Percentiles rank a stretch among this genome's conserved stretches.
phyloP scores from a whole-genome alignment of 129 eudicot species.

The Artemisia argyi region DNA sequence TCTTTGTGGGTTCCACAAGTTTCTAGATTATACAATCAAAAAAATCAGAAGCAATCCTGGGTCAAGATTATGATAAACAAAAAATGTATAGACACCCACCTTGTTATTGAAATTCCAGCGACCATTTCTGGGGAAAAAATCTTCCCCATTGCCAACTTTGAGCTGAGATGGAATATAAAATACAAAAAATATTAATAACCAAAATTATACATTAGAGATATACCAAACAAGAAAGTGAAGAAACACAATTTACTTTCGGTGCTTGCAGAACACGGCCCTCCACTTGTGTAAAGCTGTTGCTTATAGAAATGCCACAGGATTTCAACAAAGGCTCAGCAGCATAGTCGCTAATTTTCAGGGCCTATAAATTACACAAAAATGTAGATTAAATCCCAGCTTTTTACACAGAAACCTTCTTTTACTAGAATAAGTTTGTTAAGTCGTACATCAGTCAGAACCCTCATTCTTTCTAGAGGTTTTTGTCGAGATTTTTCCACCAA shows the following conservation, averaged over 20 bases:
- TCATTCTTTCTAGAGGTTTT: constrained; percentile 88
- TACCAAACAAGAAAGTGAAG: not conserved
- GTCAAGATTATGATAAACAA: not conserved
- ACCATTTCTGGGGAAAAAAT: constrained; percentile 66
- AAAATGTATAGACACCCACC: constrained; percentile 30
- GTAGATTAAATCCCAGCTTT: not conserved
- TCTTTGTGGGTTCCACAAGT: constrained; percentile 60
- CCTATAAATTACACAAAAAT: constrained; percentile 40
- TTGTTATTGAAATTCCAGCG: constrained; percentile 78
- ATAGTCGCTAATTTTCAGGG: constrained; percentile 50
- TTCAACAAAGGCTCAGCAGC: constrained; percentile 72
- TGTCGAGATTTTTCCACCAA: constrained; percentile 89
- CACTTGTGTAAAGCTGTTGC: constrained; percentile 55
- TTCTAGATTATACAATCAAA: constrained; percentile 35
- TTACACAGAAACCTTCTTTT: not conserved
- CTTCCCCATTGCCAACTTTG: constrained; percentile 71
- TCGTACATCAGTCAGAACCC: constrained; percentile 53
- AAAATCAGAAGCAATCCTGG: not conserved
- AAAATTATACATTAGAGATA: not conserved
- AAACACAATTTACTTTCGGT: constrained; percentile 50
- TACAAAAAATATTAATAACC: not conserved
- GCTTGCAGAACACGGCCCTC: constrained; percentile 81
- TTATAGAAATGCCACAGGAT: constrained; percentile 84
- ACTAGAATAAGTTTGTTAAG: constrained; percentile 1
- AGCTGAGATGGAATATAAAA: constrained; percentile 35